Base-by-base conservation (phyloP, 2,329 filamentous ascomycete genomes). In the Parastagonospora avenae region DNA sequence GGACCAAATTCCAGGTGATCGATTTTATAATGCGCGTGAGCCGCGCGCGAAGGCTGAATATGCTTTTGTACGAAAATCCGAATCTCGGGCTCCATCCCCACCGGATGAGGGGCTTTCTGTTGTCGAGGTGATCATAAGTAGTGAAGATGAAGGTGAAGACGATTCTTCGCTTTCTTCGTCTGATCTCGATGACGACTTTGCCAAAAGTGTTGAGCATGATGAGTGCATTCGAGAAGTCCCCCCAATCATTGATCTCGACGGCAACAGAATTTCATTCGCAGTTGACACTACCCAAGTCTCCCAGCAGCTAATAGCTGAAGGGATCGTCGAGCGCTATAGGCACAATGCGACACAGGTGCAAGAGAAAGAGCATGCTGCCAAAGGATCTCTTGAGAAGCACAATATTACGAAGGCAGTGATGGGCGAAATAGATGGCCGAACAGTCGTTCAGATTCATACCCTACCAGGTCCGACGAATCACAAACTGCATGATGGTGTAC, bases 371-470 rank as follows among this genome's bases (percentile, higher is more conserved):
- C 37, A 4, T 36, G 27, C 7, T 4, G n/a, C 9, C n/a, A 12
- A 28, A 30, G 24, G 27, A 7, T 51, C 53, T 9, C 14, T 43
- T n/a, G 62, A 71, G n/a, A 62, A 19, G 15, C 24, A 62, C 12
- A 62, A 48, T n/a, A 68, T 73, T 29, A 59, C 61, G 4, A 69
- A 64, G 48, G 59, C 63, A 14, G 33, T 63, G 8, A 42, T 55
- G 30, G 38, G 43, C 5, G 51, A 57, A 10, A n/a, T 36, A 19
- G 58, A 68, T 3, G 48, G 44, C 38, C 48, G 54, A 33, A 67
- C 49, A 8, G 49, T 39, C 9, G 40, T 72, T 11, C 52, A 66
- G 29, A 33, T 73, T 0, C 37, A 64, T 46, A 54, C 48, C 1
- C 36, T 71, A 31, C 50, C 58, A 6, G 63, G 62, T 2, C 67